These are phyloP conservation scores for Amphichorda felina DNA, from an alignment of 2,329 filamentous ascomycete genomes.

Conservation along the genomic window DNA sequence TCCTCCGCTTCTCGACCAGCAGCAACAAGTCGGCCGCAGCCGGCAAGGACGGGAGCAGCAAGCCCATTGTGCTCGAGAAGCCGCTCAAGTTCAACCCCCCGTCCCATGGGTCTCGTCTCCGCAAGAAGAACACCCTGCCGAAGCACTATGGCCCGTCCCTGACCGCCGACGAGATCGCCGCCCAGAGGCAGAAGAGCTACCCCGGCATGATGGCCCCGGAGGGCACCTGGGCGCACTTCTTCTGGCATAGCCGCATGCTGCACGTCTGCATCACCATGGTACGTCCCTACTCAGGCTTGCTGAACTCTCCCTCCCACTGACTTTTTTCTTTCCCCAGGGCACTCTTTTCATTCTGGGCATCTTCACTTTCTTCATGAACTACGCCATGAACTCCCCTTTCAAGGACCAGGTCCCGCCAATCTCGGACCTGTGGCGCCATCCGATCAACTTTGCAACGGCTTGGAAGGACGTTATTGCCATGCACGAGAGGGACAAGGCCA, in stretches of 20 bases:
- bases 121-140: slow-evolving; percentile 39
- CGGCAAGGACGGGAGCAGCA: slow-evolving; percentile 21
- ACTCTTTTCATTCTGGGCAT: slow-evolving; percentile 58
- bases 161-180: slow-evolving; percentile 50
- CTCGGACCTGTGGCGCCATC: slow-evolving; percentile 57
- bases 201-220: slow-evolving; percentile 81
- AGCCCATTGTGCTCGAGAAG: slow-evolving; percentile 67
- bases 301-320: background rate
- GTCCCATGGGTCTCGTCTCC: slow-evolving; percentile 67
- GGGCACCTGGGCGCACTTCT: slow-evolving; percentile 74
- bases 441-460: slow-evolving; percentile 52
- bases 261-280: slow-evolving; percentile 81
- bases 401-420: slow-evolving; percentile 64
- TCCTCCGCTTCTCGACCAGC: slow-evolving; percentile 20
- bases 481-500: slow-evolving; percentile 61
- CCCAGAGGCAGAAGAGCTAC: slow-evolving; percentile 62
- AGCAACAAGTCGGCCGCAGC: slow-evolving; percentile 1
- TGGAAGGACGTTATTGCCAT: slow-evolving; percentile 64
- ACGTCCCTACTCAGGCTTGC: slow-evolving; percentile 15
- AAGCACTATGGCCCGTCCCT: slow-evolving; percentile 66
- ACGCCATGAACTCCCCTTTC: slow-evolving; percentile 68
- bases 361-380: slow-evolving; percentile 67
- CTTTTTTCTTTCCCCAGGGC: slow-evolving; percentile 27
- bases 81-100: slow-evolving; percentile 85
- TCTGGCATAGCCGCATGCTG: slow-evolving; percentile 64